These are phyloP conservation scores for Teratosphaeriaceae sp. DNA, from an alignment of 2,329 filamentous ascomycete genomes.

Conservation along the genomic window DNA sequence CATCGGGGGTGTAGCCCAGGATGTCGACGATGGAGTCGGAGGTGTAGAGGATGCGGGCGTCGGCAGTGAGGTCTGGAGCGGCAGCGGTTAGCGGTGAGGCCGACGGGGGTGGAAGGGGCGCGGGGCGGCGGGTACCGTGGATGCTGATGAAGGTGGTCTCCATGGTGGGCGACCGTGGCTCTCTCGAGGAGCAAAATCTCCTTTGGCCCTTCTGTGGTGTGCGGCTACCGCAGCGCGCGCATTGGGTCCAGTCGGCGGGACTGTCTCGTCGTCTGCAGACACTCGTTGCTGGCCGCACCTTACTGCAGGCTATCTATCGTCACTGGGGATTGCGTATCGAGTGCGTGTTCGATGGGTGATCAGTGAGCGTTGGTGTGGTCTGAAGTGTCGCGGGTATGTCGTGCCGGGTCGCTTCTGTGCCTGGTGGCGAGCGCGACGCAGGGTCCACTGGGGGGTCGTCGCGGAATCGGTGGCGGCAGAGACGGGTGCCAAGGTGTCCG, in stretches of 20 bases:
- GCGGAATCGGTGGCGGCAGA: background rate
- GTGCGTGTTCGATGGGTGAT: background rate
- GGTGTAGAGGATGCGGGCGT: slow-evolving; percentile 74
- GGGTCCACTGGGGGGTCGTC: background rate
- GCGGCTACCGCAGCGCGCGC: background rate
- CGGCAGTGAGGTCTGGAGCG: slow-evolving; percentile 58
- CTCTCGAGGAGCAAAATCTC: slow-evolving; percentile 8
- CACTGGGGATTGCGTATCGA: too few species aligned
- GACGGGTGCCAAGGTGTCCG: background rate
- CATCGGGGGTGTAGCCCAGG: slow-evolving; percentile 68
- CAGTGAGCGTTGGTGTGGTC: too few species aligned
- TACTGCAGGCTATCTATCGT: too few species aligned
- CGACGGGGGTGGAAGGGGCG: background rate
- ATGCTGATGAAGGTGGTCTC: slow-evolving; percentile 76
- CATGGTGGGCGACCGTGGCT: slow-evolving; percentile 17
- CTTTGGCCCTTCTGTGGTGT: background rate
- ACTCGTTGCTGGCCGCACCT: background rate
- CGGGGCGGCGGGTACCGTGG: slow-evolving; percentile 52
- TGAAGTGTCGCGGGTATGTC: background rate
- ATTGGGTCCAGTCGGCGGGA: background rate
- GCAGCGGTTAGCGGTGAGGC: slow-evolving; percentile 1
- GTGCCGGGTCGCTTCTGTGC: background rate
- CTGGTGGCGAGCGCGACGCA: background rate
- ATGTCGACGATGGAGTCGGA: slow-evolving; percentile 81
- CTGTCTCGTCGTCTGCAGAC: background rate